Evolutionary conservation across 2,329 filamentous ascomycete species (phyloP), one percentile per base, ranked within the genome.

Genomic region (Fusarium tricinctum): DNA sequence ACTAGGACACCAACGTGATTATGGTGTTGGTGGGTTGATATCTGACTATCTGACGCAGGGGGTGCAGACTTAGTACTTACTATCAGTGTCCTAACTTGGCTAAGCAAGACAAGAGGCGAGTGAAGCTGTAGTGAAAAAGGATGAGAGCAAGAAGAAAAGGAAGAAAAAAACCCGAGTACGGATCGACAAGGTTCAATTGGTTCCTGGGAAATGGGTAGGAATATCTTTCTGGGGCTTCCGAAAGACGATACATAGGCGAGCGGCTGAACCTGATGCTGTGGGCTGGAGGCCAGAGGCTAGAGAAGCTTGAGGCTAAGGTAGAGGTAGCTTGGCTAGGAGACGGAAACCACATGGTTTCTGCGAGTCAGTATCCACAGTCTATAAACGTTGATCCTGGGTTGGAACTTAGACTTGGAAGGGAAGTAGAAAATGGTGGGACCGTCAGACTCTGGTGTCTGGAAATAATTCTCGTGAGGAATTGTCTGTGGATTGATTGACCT

Each of bases 41-140:
- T 68, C 68, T 66, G 70, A 74, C 63, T 58, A 69, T 68, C 68
- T 66, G 70, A 74, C 63, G 72, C 71, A 73, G 70, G 71, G 71
- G 71, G 58, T 51, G 39, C 58, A 33, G 30, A 15, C 30, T 30
- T 30, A 30, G 28, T 15, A 33, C 30, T 14, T 33, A 33, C 30
- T 26, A 63, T 35, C 44, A 20, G 66, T 49, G 61, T 53, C 59
- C 53, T 42, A 35, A 23, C 23, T 23, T 23, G 23, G 32, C 43
- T 22, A 19, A 52, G 39, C 50, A 65, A 60, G 45, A 17, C 33
- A 14, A 44, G 43, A 53, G 26, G 14, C 28, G 20, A 43, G 33
- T 28, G 48, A 51, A 32, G 26, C 12, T 38, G 26, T 19, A 28
- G 8, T 26, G 30, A 20, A 20, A 47, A 50, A 40, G 20, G 26